Base-by-base conservation (phyloP, 176 grass and related monocot species). In the Eremochloa ophiuroides region DNA sequence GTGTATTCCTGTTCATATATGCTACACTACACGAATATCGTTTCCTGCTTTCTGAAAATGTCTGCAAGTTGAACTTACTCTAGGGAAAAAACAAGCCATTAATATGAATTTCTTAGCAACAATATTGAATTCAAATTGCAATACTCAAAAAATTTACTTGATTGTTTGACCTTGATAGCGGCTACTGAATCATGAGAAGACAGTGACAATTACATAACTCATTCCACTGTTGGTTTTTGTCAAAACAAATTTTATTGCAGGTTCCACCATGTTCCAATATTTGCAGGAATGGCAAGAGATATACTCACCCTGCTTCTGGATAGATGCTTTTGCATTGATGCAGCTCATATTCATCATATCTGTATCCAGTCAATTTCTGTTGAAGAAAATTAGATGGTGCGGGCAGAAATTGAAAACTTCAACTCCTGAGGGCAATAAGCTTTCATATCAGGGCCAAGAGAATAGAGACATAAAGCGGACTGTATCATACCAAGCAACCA, bases 261-360 rank as follows among this genome's bases (percentile, higher is more conserved):
- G 42, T 88, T 84, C 59, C 29, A 44, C 53, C 59, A 31, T 69
- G 64, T 70, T 85, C 34, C 75, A 74, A 27, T 39, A 44, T 84
- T 59, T 71, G 73, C 71, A 79, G 87, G 83, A 88, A 97, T 94
- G 91, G 94, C 40, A 64, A 72, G 62, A 88, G 61, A 73, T 92
- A 37, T 75, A 31, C 23, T 87, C 91, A 37, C 76, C 85, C 78
- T 90, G 91, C 77, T 88, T 87, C 73, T 97, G 91, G 91, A 92
- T 53, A 64, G 51, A 40, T 18, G 12, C 74, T 58, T 90, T 92
- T 77, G 61, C 77, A 66, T 53, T 92, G 67, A 69, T 87, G 34
- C 82, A 97, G n/a, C 58, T 92, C 28, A 64, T 88, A 58, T 94
- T 94, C 62, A 85, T 92, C 18, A 55, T 39, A 4, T 85, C 56